Base-by-base conservation (phyloP, 768 basidiomycete genomes). In the Tricholoma sp. region DNA sequence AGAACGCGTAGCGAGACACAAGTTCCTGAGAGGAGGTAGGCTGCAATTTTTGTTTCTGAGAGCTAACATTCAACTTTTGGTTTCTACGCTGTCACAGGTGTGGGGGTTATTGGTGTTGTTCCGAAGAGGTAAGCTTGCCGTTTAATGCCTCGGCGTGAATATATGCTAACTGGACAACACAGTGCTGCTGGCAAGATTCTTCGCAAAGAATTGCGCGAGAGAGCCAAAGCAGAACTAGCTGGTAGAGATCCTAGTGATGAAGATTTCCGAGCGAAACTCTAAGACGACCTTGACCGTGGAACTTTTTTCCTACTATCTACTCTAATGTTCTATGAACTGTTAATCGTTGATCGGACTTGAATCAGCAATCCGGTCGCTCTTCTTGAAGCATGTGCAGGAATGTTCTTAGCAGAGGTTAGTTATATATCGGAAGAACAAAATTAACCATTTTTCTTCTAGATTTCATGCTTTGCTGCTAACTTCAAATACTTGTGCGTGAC, bases 161-260 rank as follows among this genome's bases (percentile, higher is more conserved):
- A 11, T 24, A 34, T 39, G 28, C 54, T 41, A 5, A 52, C 4
- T 52, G 33, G 44, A 7, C 54, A 50, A 58, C 65, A 12, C 58
- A 93, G 91, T 61, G 84, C 91, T 32, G 81, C 91, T 53, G 94
- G 94, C 2, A 95, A 96, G 72, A 97, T 97, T 63, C 70, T 95
- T 32, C 79, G 92, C 45, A 80, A 89, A 24, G 82, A 92, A 59
- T 74, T 95, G 42, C 79, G 90, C 10, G 88, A 86, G 3, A 70
- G 75, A 47, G 88, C 86, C 0, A 84, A 84, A 65, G 69, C 73
- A 44, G 88, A 91, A 55, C 67, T 75, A 2, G 63, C 64, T n/a
- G 73, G 72, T 47, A 66, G 68, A 56, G 76, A 78, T 55, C 73
- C 75, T 15, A 67, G 65, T 6, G 70, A 69, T 31, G 64, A 62